phyloP scores from a whole-genome alignment of 2,329 filamentous ascomycete species.

The Colletotrichum horii region DNA sequence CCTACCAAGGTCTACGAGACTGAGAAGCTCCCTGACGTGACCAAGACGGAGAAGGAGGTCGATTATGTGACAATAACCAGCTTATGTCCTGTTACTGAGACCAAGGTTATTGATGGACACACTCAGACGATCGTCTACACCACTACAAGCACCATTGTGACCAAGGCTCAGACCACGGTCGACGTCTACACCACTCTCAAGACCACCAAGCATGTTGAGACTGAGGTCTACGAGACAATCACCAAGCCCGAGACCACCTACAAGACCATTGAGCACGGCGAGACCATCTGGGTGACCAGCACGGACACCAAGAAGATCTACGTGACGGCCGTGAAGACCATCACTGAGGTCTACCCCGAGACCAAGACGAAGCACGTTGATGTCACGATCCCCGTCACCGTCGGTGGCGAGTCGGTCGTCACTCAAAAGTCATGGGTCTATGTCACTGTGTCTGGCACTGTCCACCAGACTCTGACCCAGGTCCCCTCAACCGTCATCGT shows the following conservation, averaged over 20 bases:
- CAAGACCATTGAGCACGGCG: constrained; percentile 45
- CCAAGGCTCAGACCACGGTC: constrained; percentile 33
- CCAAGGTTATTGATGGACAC: constrained; percentile 46
- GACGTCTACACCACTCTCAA: constrained; percentile 36
- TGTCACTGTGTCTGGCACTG: constrained; percentile 30
- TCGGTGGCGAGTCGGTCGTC: constrained; percentile 34
- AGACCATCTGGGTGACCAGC: constrained; percentile 40
- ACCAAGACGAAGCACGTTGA: constrained; percentile 44
- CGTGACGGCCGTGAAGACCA: constrained; percentile 35
- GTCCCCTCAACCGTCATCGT: constrained; percentile 32
- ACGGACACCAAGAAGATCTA: constrained; percentile 47
- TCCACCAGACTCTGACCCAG: constrained; percentile 26
- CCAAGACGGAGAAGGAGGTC: constrained; percentile 27
- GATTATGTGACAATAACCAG: constrained; percentile 37
- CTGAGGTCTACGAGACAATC: constrained; percentile 39
- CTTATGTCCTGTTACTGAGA: constrained; percentile 34
- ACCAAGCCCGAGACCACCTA: constrained; percentile 44
- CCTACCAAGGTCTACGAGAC: constrained; percentile 39
- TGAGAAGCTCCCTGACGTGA: constrained; percentile 38
- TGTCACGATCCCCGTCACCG: constrained; percentile 43
- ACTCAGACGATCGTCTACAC: constrained; percentile 44
- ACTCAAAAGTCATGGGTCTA: constrained; percentile 37
- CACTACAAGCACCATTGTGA: constrained; percentile 40
- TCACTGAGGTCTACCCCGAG: constrained; percentile 44
- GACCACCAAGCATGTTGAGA: constrained; percentile 38